Evolutionary conservation across 169 alveolate genomes (phyloP), one percentile per base, ranked within the genome.

Genomic region (Cryptosporidium felis): DNA sequence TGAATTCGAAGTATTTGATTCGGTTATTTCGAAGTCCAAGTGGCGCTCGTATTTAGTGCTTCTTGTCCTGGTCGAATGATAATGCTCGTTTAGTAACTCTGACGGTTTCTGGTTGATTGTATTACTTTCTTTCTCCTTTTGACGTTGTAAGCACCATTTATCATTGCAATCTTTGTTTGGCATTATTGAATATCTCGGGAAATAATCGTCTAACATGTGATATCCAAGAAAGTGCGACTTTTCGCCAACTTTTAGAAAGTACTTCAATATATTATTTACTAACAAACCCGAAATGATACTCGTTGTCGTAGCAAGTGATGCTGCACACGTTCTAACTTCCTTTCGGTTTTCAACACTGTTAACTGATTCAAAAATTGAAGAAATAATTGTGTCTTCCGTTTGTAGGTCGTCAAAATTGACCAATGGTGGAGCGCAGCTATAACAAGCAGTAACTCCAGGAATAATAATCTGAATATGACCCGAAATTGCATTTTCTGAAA

Each of bases 381-480:
- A 97, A 8, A 98, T 89, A 59, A 23, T 56, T 62, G 45, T 28
- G 30, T 32, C 91, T n/a, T 38, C 82, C 88, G 85, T 23, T 3
- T 28, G 12, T 44, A 44, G 42, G 28, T 21, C 5, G 9, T 63
- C 80, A 38, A 63, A 63, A 63, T n/a, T 38, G 26, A 63, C 14
- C 21, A 63, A 61, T 26, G 80, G 80, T 6, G 80, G 80, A 9
- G 60, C 80, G 28, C 80, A 63, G n/a, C 95, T 95, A 89, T 96
- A 97, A 67, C 99, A 97, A 10, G 98, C 99, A n/a, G 97, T 93
- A 56, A 95, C 95, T 6, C 99, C 99, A 3, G 99, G 99, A 45
- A 96, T 89, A 49, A 97, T 93, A 18, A 94, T 90, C 91, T 97
- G 96, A 32, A 97, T 95, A 88, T 96, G 99, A 1, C 98, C 99